phyloP scores from a whole-genome alignment of 768 basidiomycete genomes.

The Panaeolus papilionaceus region DNA sequence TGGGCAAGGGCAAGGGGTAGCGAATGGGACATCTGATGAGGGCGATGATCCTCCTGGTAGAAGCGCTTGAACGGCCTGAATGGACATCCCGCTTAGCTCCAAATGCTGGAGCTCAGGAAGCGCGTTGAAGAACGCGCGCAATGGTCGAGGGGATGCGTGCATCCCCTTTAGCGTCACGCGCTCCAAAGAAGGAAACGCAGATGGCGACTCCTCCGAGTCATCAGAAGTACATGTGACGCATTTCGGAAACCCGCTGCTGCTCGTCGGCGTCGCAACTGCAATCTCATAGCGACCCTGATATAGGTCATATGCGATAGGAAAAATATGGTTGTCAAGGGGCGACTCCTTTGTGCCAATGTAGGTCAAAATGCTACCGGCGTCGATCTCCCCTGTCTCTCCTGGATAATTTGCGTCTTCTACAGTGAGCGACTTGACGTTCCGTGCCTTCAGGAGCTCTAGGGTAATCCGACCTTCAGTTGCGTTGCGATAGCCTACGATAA shows the following conservation, averaged over 20 bases:
- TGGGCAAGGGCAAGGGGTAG: constrained; percentile 37
- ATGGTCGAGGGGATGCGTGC: constrained; percentile 38
- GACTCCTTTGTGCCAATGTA: constrained; percentile 43
- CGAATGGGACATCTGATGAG: constrained; percentile 16
- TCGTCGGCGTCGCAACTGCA: constrained; percentile 7
- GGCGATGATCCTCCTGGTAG: constrained; percentile 27
- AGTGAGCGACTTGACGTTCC: constrained; percentile 40
- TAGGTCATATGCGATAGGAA: constrained; percentile 22
- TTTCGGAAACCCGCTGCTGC: neutral
- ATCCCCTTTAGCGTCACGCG: constrained; percentile 43
- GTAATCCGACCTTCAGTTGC: constrained; percentile 42
- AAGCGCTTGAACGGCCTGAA: constrained; percentile 38
- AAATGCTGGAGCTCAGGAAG: constrained; percentile 36
- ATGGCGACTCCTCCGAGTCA: constrained; percentile 31
- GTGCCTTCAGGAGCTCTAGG: constrained; percentile 48
- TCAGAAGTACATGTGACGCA: constrained; percentile 20
- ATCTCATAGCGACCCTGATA: constrained; percentile 17
- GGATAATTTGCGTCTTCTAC: constrained; percentile 55
- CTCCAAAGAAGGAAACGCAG: constrained; percentile 43
- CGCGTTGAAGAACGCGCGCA: constrained; percentile 40
- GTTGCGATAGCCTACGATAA: constrained; percentile 54
- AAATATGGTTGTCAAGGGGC: constrained; percentile 24
- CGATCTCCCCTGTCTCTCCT: constrained; percentile 44
- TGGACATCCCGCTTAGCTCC: constrained; percentile 42
- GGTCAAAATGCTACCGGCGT: constrained; percentile 44